Evolutionary conservation across 768 basidiomycete species (phyloP).

Genomic region (Xanthoconium stramineum): DNA sequence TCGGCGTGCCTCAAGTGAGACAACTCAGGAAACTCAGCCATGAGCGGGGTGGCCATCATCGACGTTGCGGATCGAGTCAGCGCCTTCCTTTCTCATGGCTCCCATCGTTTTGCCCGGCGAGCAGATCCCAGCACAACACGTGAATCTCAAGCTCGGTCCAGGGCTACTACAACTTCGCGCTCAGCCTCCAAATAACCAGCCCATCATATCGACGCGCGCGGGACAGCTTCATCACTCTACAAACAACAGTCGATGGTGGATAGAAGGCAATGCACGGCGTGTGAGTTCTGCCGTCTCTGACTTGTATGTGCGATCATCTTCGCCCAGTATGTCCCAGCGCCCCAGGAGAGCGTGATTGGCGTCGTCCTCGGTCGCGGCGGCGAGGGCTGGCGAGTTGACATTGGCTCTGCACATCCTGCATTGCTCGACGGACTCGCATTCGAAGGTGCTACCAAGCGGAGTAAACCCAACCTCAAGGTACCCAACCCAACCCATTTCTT

Average conservation of each 20-base stretch:
- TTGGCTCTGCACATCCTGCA: conserved; percentile 85
- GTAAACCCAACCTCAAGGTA: conserved; percentile 91
- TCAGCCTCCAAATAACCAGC: conserved; percentile 17
- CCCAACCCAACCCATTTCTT: conserved; percentile 4
- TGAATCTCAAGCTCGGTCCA: conserved; percentile 84
- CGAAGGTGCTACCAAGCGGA: conserved; percentile 93
- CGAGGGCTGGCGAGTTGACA: conserved; percentile 92
- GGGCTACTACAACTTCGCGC: conserved; percentile 56
- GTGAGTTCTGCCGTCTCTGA: conserved; percentile 45
- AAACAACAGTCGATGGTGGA: conserved; percentile 82
- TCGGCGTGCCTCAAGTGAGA: conserved; percentile 62
- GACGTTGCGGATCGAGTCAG: neutral
- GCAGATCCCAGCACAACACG: conserved; percentile 64
- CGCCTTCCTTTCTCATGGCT: conserved; percentile 36
- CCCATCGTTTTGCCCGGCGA: conserved; percentile 80
- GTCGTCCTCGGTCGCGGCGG: conserved; percentile 75
- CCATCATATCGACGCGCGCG: conserved; percentile 61
- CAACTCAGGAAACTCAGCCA: conserved; percentile 70
- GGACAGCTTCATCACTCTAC: conserved; percentile 66
- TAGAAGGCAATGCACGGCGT: conserved; percentile 81
- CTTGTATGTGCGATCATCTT: neutral
- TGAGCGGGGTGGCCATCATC: conserved; percentile 39
- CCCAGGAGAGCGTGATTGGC: conserved; percentile 88
- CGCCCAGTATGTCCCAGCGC: conserved; percentile 81
- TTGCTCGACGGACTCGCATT: conserved; percentile 89